Evolutionary conservation across 1,139 yeast genomes (phyloP).

Genomic region (Wickerhamomyces sp.): DNA sequence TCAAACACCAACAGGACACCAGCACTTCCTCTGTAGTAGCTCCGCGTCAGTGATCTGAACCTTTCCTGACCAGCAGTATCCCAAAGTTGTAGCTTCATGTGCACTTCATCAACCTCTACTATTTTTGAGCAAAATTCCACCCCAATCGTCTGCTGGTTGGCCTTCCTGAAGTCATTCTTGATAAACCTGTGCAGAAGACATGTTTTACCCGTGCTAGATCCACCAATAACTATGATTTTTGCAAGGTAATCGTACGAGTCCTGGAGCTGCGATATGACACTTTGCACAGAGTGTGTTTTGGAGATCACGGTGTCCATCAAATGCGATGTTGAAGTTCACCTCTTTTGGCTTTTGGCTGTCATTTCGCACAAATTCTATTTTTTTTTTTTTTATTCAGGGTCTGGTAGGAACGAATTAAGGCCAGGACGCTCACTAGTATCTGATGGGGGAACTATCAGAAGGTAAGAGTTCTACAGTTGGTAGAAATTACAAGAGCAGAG

Average conservation of each 20-base stretch:
- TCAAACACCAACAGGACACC: slow-evolving; percentile 78
- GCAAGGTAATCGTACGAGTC: slow-evolving; percentile 14
- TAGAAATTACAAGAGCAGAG: too few relatives aligned
- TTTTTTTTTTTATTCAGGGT: too few relatives aligned
- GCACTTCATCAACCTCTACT: slow-evolving; percentile 27
- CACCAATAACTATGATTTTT: slow-evolving; percentile 15
- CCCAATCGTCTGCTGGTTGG: slow-evolving; percentile 38
- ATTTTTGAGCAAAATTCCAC: slow-evolving; percentile 45
- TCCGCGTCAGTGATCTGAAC: slow-evolving; percentile 66
- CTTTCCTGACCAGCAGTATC: slow-evolving; percentile 84
- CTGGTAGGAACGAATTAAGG: too few relatives aligned
- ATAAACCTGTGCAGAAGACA: slow-evolving; percentile 13
- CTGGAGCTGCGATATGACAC: slow-evolving; percentile 5
- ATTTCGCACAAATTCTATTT: too few relatives aligned
- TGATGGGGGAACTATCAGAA: too few relatives aligned
- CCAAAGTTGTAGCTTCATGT: slow-evolving; percentile 47
- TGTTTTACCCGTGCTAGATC: slow-evolving; percentile 16
- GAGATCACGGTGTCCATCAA: slow-evolving; percentile 6
- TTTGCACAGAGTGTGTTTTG: slow-evolving; percentile 3
- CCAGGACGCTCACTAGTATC: too few relatives aligned
- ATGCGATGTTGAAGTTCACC: too few relatives aligned
- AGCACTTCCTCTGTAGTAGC: slow-evolving; percentile 76
- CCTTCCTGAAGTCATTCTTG: slow-evolving; percentile 1
- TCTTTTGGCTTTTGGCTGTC: too few relatives aligned
- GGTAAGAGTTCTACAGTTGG: too few relatives aligned